These are phyloP conservation scores for Aphanocladium album DNA, from an alignment of 2,329 filamentous ascomycete genomes.

Conservation along the genomic window DNA sequence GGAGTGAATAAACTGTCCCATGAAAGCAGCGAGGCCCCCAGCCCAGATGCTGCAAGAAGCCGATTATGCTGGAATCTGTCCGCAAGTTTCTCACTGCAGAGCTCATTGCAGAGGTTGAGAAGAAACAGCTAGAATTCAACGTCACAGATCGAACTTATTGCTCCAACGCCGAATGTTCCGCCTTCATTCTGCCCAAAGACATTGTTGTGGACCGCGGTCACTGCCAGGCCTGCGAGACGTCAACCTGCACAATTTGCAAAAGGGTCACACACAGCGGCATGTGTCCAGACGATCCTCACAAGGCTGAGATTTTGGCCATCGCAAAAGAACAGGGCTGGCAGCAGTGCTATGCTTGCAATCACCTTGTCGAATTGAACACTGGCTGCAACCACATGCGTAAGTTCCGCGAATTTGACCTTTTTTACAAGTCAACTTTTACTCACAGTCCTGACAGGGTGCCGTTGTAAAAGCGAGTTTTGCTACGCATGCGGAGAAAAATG, in stretches of 20 bases:
- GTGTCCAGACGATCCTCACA: constrained; percentile 38
- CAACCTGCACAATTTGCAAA: constrained; percentile 4
- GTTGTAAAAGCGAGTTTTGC: constrained; percentile 40
- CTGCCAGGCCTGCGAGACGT: background rate
- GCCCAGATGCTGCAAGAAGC: background rate
- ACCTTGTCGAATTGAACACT: constrained; percentile 39
- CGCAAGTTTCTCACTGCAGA: background rate
- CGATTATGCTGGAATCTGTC: background rate
- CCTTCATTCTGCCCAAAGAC: too few species aligned
- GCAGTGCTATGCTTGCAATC: constrained; percentile 38
- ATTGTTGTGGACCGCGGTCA: background rate
- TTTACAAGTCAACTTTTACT: background rate
- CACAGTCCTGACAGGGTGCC: constrained; percentile 30
- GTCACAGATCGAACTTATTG: background rate
- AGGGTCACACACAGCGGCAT: background rate
- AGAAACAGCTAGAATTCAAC: background rate
- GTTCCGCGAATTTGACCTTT: constrained; percentile 18
- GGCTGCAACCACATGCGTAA: constrained; percentile 54
- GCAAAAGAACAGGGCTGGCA: constrained; percentile 43
- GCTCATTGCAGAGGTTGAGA: background rate
- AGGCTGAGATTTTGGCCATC: constrained; percentile 33
- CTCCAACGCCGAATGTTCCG: background rate
- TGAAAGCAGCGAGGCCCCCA: background rate
- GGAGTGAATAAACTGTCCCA: accelerated
- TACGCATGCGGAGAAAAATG: constrained; percentile 38